Evolutionary conservation across 768 basidiomycete species (phyloP).

Genomic region (Psilocybe tampanensis): DNA sequence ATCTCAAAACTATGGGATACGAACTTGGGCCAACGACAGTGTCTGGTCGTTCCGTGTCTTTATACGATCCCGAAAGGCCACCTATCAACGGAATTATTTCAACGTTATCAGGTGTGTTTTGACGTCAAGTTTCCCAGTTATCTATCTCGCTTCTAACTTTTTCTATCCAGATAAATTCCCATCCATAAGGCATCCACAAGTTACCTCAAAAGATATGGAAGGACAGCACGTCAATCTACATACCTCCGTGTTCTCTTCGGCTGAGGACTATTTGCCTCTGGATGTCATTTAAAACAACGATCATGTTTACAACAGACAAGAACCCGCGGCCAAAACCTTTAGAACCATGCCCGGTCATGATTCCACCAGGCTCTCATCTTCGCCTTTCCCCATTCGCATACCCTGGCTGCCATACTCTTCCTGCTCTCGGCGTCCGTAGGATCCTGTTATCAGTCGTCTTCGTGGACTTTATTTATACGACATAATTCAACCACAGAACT

Average conservation of each 20-base stretch:
- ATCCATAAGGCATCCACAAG: background rate
- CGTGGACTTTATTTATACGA: constrained; percentile 8
- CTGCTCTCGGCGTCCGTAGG: background rate
- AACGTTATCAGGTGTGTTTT: too few species aligned
- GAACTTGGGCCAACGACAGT: too few species aligned
- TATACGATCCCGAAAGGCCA: too few species aligned
- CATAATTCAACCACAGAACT: background rate
- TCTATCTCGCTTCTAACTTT: background rate
- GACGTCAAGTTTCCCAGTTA: background rate
- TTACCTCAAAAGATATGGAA: background rate
- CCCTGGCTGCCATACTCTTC: background rate
- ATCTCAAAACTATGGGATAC: too few species aligned
- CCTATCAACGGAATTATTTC: too few species aligned
- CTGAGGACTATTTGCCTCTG: background rate
- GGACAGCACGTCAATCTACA: background rate
- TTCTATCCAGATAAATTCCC: background rate
- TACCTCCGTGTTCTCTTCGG: background rate
- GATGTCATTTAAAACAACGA: background rate
- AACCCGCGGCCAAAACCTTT: background rate
- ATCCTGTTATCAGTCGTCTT: background rate
- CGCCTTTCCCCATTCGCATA: constrained; percentile 13
- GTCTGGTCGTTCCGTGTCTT: too few species aligned
- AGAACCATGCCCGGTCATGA: constrained; percentile 6
- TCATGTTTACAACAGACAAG: background rate
- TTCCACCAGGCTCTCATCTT: constrained; percentile 14